Evolutionary conservation across 2,329 filamentous ascomycete species (phyloP), one percentile per base, ranked within the genome.

Genomic region (Ramichloridium luteum): DNA sequence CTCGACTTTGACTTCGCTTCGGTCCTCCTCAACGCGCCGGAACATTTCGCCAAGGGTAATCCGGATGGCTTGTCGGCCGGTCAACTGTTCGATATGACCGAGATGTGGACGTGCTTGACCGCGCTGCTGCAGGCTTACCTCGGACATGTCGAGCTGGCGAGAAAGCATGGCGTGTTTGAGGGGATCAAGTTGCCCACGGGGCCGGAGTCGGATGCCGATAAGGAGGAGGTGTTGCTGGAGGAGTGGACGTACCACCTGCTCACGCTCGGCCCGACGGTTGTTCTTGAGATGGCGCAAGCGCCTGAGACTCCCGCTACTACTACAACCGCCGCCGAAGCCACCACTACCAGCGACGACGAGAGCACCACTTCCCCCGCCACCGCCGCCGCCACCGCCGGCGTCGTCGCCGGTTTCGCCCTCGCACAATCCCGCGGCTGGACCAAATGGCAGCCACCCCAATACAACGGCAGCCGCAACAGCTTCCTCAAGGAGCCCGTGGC

Each of bases 41-140:
- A 68, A 14, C 64, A 63, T n/a, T 77, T 77, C 39, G 71, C 63
- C 3, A 57, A 56, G 31, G 72, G 72, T 2, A 77, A 77, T 42
- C 48, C 48, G 10, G 59, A 54, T 9, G 72, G 72, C 1, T 55
- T 77, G 25, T 63, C 59, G 5, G 60, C 66, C 3, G 60, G 63
- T 32, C 64, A 77, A 43, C 57, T 77, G 6, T 75, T 73, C 40
- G 72, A 77, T 46, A 74, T 77, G 61, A 71, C 64, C 23, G 74
- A 77, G 44, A 60, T 77, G 8, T 77, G 73, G 73, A 72, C 66
- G 6, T 76, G 72, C 44, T 49, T 77, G 25, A 61, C 62, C 13
- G 63, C 67, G 4, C 53, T 78, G 5, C 51, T 77, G 3, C 20
- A 23, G 20, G 63, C 62, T 6, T 65, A 75, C 29, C 64, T 68